Evolutionary conservation across 2,329 filamentous ascomycete species (phyloP).

Genomic region (Trichoderma arundinaceum): DNA sequence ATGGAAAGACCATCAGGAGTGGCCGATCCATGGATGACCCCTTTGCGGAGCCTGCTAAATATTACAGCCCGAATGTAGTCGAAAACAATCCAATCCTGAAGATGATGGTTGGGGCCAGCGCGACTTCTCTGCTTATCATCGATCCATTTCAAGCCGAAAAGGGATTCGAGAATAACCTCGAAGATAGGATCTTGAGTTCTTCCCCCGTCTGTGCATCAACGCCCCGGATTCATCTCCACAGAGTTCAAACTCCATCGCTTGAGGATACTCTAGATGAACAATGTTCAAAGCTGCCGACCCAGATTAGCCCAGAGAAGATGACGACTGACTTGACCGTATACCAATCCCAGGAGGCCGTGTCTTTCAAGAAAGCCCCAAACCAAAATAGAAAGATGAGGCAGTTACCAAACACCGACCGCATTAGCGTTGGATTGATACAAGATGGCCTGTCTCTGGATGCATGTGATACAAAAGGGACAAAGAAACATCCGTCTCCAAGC

Average conservation of each 20-base stretch:
- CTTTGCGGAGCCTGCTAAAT: slow-evolving; percentile 37
- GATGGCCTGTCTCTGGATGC: not conserved
- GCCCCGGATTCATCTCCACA: slow-evolving; percentile 41
- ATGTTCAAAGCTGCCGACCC: not conserved
- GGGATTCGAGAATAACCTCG: slow-evolving; percentile 47
- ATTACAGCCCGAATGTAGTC: not conserved
- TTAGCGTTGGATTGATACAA: not conserved
- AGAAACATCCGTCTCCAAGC: slow-evolving; percentile 55
- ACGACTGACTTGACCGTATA: slow-evolving; percentile 25
- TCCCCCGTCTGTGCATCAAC: slow-evolving; percentile 49
- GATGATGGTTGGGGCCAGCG: slow-evolving; percentile 2
- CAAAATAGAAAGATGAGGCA: not conserved
- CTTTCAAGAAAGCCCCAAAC: not conserved
- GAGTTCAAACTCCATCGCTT: slow-evolving; percentile 30
- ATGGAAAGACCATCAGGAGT: slow-evolving; percentile 40
- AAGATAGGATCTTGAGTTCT: slow-evolving; percentile 47
- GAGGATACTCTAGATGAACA: slow-evolving; percentile 17
- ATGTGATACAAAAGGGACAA: slow-evolving; percentile 34
- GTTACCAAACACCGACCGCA: slow-evolving; percentile 9
- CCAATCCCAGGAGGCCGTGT: slow-evolving; percentile 21
- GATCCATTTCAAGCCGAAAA: slow-evolving; percentile 47
- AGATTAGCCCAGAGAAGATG: slow-evolving; percentile 21
- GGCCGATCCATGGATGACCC: slow-evolving; percentile 41
- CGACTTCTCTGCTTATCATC: slow-evolving; percentile 8
- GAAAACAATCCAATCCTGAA: not conserved